A percentile compares a stretch with the other conserved stretches of the same genome.
These are phyloP conservation scores for Trichoderma atroviride DNA, from an alignment of 2,329 filamentous ascomycete genomes.

Conservation along the genomic window DNA sequence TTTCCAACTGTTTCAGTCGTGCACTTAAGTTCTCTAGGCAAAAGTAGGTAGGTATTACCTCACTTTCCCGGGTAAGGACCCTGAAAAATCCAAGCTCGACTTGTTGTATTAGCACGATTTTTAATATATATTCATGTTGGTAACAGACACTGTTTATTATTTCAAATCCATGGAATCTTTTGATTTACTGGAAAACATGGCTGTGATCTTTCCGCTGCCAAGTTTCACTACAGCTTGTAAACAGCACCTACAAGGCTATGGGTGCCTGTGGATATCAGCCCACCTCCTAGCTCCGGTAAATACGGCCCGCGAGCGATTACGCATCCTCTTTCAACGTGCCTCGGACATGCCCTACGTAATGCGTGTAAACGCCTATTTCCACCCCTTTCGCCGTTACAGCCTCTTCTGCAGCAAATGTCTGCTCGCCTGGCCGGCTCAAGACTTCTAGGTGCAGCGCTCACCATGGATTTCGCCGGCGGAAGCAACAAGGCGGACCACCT, in stretches of 20 bases:
- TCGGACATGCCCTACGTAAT: slow-evolving; percentile 22
- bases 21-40: neutral
- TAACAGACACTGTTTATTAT: neutral
- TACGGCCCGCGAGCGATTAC: slow-evolving; percentile 14
- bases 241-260: neutral
- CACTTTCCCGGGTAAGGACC: neutral
- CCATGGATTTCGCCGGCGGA: slow-evolving; percentile 49
- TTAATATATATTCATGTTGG: neutral
- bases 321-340: slow-evolving; percentile 5
- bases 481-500: slow-evolving; percentile 66
- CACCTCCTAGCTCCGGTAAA: slow-evolving; percentile 9
- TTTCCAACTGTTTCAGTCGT: neutral
- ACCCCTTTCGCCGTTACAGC: slow-evolving; percentile 19
- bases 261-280: slow-evolving; percentile 19
- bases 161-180: neutral
- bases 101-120: neutral
- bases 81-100: neutral
- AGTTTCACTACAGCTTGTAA: neutral
- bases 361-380: slow-evolving; percentile 10
- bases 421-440: slow-evolving; percentile 20
- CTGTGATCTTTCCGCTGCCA: neutral
- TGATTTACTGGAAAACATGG: neutral
- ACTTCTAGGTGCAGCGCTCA: slow-evolving; percentile 18
- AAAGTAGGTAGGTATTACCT: neutral
- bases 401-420: slow-evolving; percentile 15